Evolutionary conservation across 805 yeast species (phyloP), one percentile per base, ranked within the genome.

Genomic region (Torulaspora quercuum): DNA sequence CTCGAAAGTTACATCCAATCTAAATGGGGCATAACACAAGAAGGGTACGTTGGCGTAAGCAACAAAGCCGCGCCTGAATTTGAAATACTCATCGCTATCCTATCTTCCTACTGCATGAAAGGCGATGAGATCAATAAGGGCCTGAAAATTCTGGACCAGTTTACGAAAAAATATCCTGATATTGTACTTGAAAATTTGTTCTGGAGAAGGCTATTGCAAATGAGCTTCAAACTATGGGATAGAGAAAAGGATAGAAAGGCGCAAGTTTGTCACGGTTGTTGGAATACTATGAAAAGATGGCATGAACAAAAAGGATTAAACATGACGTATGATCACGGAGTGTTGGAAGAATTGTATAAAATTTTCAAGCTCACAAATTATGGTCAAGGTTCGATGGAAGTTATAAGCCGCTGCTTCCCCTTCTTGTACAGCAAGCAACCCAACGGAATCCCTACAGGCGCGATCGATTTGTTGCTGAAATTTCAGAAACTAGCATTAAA

Each of bases 201-300:
- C 26, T 59, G 64, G 64, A 45, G 55, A 31, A 42, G 52, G 22
- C 23, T 51, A 11, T 33, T 49, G 6, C 50, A 50, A 21, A 42
- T 52, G 44, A 42, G 52, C 19, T 35, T 33, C 6, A 22, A 22
- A 19, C 22, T 37, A 3, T 48, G 57, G 57, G 43, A 41, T 17
- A 25, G 24, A 8, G 33, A 38, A 20, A 31, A 30, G 9, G 53
- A 50, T 31, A 41, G 39, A 17, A 44, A 39, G 18, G 54, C 45
- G 3, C 28, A 29, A 5, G 6, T 50, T 11, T 33, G 46, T n/a
- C 42, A 44, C 18, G 45, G 42, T n/a, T 39, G 51, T 29, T 54
- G 56, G 54, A 22, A 39, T 6, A 34, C 46, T 5, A 45, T 57
- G 53, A 48, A 40, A 16, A 43, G 45, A n/a, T 55, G 59, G 58